phyloP scores from a whole-genome alignment of 1,284 basidiomycete species.

The Puccinia triticina region DNA sequence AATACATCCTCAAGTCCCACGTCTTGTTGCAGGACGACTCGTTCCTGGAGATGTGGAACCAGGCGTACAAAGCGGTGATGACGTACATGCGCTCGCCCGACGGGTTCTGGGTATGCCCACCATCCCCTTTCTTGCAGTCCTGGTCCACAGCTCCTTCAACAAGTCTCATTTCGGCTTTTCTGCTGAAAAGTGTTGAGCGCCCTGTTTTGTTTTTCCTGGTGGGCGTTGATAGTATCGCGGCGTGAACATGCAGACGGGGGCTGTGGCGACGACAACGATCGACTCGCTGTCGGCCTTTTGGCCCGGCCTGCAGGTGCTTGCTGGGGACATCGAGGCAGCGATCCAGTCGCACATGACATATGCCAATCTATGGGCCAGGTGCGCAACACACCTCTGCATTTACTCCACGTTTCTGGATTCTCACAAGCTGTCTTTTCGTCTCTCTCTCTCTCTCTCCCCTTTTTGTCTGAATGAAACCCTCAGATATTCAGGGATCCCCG shows the following conservation, averaged over 20 bases:
- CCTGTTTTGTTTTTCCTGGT: constrained; percentile 53
- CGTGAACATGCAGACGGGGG: constrained; percentile 76
- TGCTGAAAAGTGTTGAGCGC: constrained; percentile 43
- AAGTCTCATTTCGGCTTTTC: not conserved
- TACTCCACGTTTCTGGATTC: not conserved
- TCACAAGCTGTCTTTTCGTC: not conserved
- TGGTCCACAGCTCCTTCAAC: not conserved
- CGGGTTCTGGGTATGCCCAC: constrained; percentile 75
- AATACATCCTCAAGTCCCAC: constrained; percentile 80
- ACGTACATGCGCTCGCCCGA: constrained; percentile 76
- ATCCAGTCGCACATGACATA: constrained; percentile 82
- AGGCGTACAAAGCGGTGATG: constrained; percentile 85
- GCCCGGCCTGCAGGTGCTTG: constrained; percentile 83
- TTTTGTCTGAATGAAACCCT: not conserved
- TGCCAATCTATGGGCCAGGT: constrained; percentile 58
- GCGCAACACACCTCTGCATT: not conserved
- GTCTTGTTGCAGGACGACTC: constrained; percentile 70
- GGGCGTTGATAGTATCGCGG: constrained; percentile 69
- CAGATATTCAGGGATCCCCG: constrained; percentile 51
- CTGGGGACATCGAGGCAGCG: constrained; percentile 84
- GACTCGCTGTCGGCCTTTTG: constrained; percentile 85
- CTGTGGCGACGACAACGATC: constrained; percentile 70
- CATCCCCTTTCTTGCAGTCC: not conserved
- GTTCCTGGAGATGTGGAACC: constrained; percentile 85
- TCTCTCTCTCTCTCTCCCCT: not conserved